Evolutionary conservation across 2,329 filamentous ascomycete species (phyloP), one percentile per base, ranked within the genome.

Genomic region (Monosporascus cannonballus): DNA sequence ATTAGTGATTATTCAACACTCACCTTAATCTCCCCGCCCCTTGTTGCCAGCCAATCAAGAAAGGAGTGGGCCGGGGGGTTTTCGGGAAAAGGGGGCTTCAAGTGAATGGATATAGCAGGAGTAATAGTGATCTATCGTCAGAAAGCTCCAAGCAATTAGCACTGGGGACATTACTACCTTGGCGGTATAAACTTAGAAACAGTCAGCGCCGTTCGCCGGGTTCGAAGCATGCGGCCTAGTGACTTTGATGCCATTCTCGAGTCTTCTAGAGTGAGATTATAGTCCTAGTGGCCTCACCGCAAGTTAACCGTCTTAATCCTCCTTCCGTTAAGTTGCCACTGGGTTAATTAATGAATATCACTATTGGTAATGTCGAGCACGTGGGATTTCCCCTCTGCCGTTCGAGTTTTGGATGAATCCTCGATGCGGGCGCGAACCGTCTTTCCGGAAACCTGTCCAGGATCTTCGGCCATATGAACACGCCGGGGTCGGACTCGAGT

Each of bases 201-300:
- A 14, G n/a, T 47, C 42, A 8, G 17, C 20, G 17, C 8, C 14
- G 15, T n/a, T 41, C 25, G 30, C n/a, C n/a, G 15, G 38, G 64
- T 75, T 76, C 36, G 53, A 67, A 1, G 70, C 67, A 54, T 74
- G 68, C 5, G 75, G 73, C 27, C 69, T 75, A 37, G 73, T 77
- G 45, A 74, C 72, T 59, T 64, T 67, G 55, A 79, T 77, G 14
- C 71, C 73, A 54, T 67, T 72, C 61, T 78, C 75, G 51, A 77
- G 48, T 38, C 70, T 66, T 17, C 58, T 51, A 77, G 61, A 45
- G 70, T 73, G 63, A 78, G 66, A 17, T 61, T 60, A 47, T 75
- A 73, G 7, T 64, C 65, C 64, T 77, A 76, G 56, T 73, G 65
- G 36, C 71, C 64, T 58, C 74, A 78, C 74, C 73, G 76, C 20